phyloP scores from a whole-genome alignment of 176 grass and related monocot genomes.

The Alloteropsis semialata region DNA sequence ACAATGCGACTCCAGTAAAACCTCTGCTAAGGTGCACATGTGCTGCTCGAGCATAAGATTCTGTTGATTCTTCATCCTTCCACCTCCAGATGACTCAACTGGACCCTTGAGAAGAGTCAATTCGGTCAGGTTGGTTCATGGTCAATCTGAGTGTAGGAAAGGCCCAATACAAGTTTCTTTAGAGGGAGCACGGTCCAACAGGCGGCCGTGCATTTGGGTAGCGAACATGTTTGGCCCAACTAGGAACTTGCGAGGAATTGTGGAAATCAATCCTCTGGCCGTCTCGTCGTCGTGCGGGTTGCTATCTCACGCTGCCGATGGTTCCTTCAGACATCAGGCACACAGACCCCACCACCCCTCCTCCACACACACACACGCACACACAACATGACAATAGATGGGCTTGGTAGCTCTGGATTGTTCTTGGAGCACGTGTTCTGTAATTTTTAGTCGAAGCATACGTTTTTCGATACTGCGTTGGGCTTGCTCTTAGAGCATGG shows the following conservation, averaged over 20 bases:
- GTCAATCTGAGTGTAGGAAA: not conserved
- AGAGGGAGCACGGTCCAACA: not conserved
- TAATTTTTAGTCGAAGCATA: too few species aligned
- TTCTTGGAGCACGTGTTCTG: too few species aligned
- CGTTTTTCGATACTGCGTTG: too few species aligned
- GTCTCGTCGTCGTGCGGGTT: not conserved
- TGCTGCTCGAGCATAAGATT: not conserved
- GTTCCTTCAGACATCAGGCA: not conserved
- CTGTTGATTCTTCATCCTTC: too few species aligned
- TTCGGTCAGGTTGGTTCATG: not conserved
- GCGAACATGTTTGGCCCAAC: not conserved
- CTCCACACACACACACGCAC: too few species aligned
- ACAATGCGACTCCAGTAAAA: not conserved
- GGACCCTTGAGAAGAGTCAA: not conserved
- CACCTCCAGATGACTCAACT: not conserved
- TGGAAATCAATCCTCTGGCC: not conserved
- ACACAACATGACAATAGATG: too few species aligned
- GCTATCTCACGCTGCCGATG: not conserved
- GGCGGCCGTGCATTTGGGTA: not conserved
- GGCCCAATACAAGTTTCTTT: not conserved
- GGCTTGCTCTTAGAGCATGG: too few species aligned
- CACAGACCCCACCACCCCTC: too few species aligned
- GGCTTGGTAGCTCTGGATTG: too few species aligned
- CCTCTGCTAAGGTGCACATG: not conserved
- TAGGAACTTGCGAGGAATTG: not conserved